Base-by-base conservation (phyloP, 2,329 filamentous ascomycete genomes). In the Knufia fluminis region DNA sequence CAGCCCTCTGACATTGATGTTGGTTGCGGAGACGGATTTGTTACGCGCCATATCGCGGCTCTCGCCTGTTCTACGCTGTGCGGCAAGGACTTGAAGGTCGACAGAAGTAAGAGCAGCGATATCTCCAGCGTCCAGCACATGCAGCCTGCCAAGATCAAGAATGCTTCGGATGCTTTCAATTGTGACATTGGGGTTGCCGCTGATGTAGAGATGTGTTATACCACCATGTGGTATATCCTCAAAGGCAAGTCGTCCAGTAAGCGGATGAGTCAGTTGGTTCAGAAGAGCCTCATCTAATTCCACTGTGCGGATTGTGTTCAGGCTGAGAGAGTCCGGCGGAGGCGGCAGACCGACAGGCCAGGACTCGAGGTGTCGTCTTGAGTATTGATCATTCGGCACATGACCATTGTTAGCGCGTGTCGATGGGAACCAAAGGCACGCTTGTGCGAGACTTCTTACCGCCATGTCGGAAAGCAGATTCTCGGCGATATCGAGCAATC, bases 181-280 rank as follows among this genome's bases (percentile, higher is more conserved):
- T 1, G 75, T 78, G 3, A 82, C 60, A 38, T 35, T 24, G 2
- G 65, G 57, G 50, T 82, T 82, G 6, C 71, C 70, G 2, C 77
- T 70, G 12, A 82, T 69, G 57, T 78, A 79, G 2, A 82, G 64
- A 63, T 82, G 78, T 0, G 78, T 81, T 32, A 81, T 71, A 2
- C 79, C 79, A 8, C 68, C 64, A 56, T 74, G 68, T 19, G 73
- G 69, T 1, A 74, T 65, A 54, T 78, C 71, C 55, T 81, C 77
- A 23, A 80, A 71, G 32, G 74, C 71, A 24, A 78, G 70, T 44
- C 73, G 71, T 8, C 72, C 73, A 14, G 76, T 70, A 36, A 78
- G 73, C 1, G 68, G 68, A 19, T 64, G 66, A 1, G 72, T 74
- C 32, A 78, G 66, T 10, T 71, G 63, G 48, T 66, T 68, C 6